phyloP scores from a whole-genome alignment of 257 asterid genomes.

The Solanum habrochaites region DNA sequence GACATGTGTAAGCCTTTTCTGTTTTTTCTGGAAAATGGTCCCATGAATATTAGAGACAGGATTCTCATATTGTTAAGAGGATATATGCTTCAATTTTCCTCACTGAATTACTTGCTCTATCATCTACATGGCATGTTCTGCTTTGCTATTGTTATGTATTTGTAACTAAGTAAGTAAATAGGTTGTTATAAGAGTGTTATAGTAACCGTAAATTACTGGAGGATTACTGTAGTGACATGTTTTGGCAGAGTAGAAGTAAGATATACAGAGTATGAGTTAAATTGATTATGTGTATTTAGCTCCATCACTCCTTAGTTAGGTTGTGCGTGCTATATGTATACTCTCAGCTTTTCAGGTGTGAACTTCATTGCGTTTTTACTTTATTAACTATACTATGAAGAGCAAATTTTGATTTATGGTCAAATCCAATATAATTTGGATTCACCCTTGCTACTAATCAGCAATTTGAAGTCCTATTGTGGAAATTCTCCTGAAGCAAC shows the following conservation, averaged over 20 bases:
- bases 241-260: too few relatives aligned
- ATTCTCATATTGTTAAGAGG: not conserved
- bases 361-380: too few relatives aligned
- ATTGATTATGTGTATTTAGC: too few relatives aligned
- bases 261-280: too few relatives aligned
- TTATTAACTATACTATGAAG: slow-evolving; percentile 25
- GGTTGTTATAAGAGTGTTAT: too few relatives aligned
- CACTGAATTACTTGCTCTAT: not conserved
- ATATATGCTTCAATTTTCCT: not conserved
- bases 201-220: not conserved
- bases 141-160: not conserved
- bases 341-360: too few relatives aligned
- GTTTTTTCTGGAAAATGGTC: not conserved
- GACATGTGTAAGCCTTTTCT: not conserved
- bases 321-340: too few relatives aligned
- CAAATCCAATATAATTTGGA: slow-evolving; percentile 84
- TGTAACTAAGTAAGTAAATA: too few relatives aligned
- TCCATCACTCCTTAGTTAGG: too few relatives aligned
- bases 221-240: too few relatives aligned
- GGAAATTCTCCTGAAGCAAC: slow-evolving; percentile 35
- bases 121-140: not conserved
- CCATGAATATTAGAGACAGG: not conserved
- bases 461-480: slow-evolving; percentile 32
- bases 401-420: slow-evolving; percentile 69
- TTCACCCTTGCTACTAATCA: slow-evolving; percentile 66